phyloP scores from a whole-genome alignment of 495 filamentous ascomycete species.

The Aspergillus panamensis region DNA sequence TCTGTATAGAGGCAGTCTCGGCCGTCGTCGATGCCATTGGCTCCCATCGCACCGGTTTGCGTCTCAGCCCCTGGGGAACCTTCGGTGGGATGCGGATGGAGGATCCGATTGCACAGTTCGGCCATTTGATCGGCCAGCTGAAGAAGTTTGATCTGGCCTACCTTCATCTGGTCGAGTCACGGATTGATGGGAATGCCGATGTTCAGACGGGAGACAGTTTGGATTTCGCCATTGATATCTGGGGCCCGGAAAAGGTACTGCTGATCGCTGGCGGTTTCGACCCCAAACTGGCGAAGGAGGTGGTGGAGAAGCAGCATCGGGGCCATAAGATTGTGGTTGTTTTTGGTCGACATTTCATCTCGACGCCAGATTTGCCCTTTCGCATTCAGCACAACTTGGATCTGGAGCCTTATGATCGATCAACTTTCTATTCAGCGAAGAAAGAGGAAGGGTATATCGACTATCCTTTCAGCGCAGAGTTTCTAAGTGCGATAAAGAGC shows the following conservation, averaged over 20 bases:
- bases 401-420: background rate
- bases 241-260: background rate
- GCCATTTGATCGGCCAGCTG: background rate
- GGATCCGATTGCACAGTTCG: background rate
- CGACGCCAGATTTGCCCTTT: background rate
- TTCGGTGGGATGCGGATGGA: background rate
- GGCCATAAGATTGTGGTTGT: background rate
- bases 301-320: background rate
- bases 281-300: background rate
- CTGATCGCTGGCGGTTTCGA: background rate
- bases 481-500: background rate
- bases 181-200: background rate
- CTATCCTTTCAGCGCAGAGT: constrained; percentile 1
- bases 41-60: background rate
- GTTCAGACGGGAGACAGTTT: background rate
- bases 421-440: background rate
- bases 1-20: constrained; percentile 37
- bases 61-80: background rate
- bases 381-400: background rate
- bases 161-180: background rate
- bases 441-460: background rate
- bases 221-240: background rate
- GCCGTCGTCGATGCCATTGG: constrained; percentile 25
- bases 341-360: constrained; percentile 1
- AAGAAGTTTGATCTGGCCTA: background rate